Evolutionary conservation across 1,139 yeast genomes (phyloP), one percentile per base, ranked within the genome.

Genomic region (Blastobotrys illinoisensis): DNA sequence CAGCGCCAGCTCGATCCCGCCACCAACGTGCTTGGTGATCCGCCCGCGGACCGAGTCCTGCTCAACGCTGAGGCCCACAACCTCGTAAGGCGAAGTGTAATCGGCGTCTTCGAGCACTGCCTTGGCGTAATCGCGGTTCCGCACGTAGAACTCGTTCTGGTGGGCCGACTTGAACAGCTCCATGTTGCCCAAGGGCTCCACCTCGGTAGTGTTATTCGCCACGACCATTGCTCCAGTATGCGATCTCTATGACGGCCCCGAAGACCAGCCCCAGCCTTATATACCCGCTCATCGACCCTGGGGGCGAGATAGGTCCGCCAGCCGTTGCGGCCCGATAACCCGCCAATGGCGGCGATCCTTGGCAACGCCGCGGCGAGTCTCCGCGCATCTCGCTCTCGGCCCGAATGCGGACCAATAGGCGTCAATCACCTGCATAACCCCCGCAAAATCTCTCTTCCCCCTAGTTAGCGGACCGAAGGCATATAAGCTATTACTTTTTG

Each of bases 141-240:
- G 36, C 19, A 48, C 48, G 28, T 46, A 52, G 47, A 44, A 49
- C 46, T 46, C 45, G 49, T 52, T 52, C 28, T 52, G 54, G 14
- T 45, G 20, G 11, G 54, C 43, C 14, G 48, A n/a, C 44, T 52
- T 52, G 47, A 52, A 52, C 48, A 52, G 32, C 45, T 49, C 45
- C 23, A 16, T 20, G 48, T 49, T 46, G 18, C 52, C 52, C 20
- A 32, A 23, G 5, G 52, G 52, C 36, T 49, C 52, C n/a, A 49
- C 52, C 45, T 49, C 52, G 26, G 45, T 36, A 9, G 28, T 45
- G 6, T 46, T 20, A 44, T 44, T 19, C 32, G 32, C 13, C 6
- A 26, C 32, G 11, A 32, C 40, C 40, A 32, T 32, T 21, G 23
- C 6, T 21, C n/a, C n/a, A n/a, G n/a, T n/a, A n/a, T n/a, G n/a